A percentile compares a stretch with the other conserved stretches of the same genome.
phyloP scores from a whole-genome alignment of 345 rosid genomes.

The Eucalyptus sp. region DNA sequence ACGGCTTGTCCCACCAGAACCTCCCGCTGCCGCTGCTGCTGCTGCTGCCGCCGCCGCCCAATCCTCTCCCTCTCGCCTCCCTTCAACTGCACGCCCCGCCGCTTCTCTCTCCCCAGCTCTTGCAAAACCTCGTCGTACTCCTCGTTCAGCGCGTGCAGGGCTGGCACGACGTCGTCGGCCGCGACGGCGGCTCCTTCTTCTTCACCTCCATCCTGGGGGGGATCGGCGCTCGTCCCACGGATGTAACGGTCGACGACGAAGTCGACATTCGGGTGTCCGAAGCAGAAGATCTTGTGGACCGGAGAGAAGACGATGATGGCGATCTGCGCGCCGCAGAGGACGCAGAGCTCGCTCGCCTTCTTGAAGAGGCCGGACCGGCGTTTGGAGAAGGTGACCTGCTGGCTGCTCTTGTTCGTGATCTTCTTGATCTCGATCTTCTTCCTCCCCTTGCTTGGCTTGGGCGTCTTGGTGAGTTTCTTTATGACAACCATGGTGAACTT shows the following conservation, averaged over 20 bases:
- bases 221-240: neutral
- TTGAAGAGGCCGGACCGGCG: neutral
- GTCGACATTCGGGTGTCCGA: neutral
- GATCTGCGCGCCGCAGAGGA: neutral
- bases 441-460: slow-evolving; percentile 1
- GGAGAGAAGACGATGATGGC: slow-evolving; percentile 5
- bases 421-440: slow-evolving; percentile 8
- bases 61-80: neutral
- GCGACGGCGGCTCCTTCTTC: neutral
- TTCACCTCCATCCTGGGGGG: neutral
- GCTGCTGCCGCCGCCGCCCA: too few species aligned
- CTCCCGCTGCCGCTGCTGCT: neutral
- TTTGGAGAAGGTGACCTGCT: slow-evolving; percentile 4
- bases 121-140: neutral
- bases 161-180: neutral
- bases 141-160: neutral
- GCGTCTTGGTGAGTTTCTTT: neutral
- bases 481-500: neutral
- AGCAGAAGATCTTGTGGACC: slow-evolving; percentile 1
- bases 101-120: neutral
- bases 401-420: neutral
- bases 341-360: slow-evolving; percentile 1
- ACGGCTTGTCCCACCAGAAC: neutral
- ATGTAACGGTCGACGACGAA: neutral
- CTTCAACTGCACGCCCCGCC: neutral